Evolutionary conservation across 1,284 basidiomycete species (phyloP), one percentile per base, ranked within the genome.

Genomic region (Moesziomyces globuligerus): DNA sequence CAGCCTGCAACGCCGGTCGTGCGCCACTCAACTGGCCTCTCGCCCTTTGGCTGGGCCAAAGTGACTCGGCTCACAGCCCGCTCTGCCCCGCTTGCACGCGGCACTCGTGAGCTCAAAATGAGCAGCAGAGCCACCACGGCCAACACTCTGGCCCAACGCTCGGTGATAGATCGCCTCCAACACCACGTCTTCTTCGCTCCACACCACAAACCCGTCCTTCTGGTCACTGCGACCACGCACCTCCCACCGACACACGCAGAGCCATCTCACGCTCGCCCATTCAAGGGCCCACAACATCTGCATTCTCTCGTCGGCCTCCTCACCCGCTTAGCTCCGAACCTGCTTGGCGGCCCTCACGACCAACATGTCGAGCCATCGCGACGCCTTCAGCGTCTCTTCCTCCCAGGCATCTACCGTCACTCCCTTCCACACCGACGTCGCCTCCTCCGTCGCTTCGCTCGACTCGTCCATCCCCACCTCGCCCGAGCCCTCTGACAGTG

Each of bases 401-500:
- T 71, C 68, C 24, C 48, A 50, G 43, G 64, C 69, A 7, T 72
- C 69, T 17, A 72, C 69, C n/a, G 39, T 72, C 32, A 72, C 64
- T 8, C 69, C 69, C 11, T 53, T 57, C 46, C 45, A 29, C 43
- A 54, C 49, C 39, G 69, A 72, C 40, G 40, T 72, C 26, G 69
- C 64, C 21, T 72, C 70, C 1, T 68, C 65, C 20, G 55, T 72
- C 48, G 70, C 60, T 4, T 72, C 70, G 24, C 65, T 72, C 49
- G 65, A 64, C 47, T 72, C 70, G 10, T 68, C 70, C 46, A 58
- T 65, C 41, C 58, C 65, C 17, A 72, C 70, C 38, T 72, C 70
- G 3, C 70, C 70, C 20, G 64, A 68, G 29, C 70, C 65, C 17
- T 72, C 59, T 37, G 55, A 60, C 40, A 21, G 65, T 28, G 70